These are phyloP conservation scores for Plasmodium vivax DNA, from an alignment of 169 alveolate genomes.

Conservation along the genomic window DNA sequence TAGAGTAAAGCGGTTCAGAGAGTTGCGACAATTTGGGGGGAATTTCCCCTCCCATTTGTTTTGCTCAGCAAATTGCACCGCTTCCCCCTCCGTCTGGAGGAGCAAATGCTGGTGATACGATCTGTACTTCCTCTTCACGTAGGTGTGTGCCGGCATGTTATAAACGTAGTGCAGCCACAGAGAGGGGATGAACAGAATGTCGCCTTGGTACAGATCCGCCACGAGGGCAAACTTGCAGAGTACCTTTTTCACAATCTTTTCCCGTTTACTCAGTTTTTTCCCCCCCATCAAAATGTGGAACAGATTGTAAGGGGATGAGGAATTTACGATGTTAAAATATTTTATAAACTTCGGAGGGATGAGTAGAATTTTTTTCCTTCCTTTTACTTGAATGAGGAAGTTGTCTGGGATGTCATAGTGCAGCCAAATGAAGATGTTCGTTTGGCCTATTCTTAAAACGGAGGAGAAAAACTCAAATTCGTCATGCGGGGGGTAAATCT, in stretches of 20 bases:
- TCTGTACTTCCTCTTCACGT: slow-evolving; percentile 9
- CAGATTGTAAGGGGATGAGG: slow-evolving; percentile 58
- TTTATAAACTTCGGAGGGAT: slow-evolving; percentile 57
- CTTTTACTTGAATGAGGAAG: slow-evolving; percentile 72
- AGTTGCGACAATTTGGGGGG: neutral
- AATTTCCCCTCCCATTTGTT: neutral
- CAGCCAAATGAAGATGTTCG: slow-evolving; percentile 70
- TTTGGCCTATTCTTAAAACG: slow-evolving; percentile 72
- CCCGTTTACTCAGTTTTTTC: slow-evolving; percentile 41
- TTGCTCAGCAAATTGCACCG: neutral
- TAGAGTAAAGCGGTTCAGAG: neutral
- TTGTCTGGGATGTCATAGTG: slow-evolving; percentile 74
- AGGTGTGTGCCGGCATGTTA: slow-evolving; percentile 70
- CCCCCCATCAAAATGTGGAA: slow-evolving; percentile 36
- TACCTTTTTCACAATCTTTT: slow-evolving; percentile 35
- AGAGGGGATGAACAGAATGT: slow-evolving; percentile 65
- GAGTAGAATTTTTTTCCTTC: slow-evolving; percentile 71
- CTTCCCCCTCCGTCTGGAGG: neutral
- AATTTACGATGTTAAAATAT: slow-evolving; percentile 58
- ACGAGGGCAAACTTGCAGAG: slow-evolving; percentile 28
- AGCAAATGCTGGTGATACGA: slow-evolving; percentile 12
- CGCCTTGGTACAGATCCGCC: slow-evolving; percentile 71
- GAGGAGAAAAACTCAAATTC: slow-evolving; percentile 65
- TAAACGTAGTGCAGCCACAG: slow-evolving; percentile 72
- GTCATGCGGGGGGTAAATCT: slow-evolving; percentile 49